A percentile compares a stretch with the other conserved stretches of the same genome.
Evolutionary conservation across 2,329 filamentous ascomycete genomes (phyloP).

Genomic region (Epicoccum nigrum): DNA sequence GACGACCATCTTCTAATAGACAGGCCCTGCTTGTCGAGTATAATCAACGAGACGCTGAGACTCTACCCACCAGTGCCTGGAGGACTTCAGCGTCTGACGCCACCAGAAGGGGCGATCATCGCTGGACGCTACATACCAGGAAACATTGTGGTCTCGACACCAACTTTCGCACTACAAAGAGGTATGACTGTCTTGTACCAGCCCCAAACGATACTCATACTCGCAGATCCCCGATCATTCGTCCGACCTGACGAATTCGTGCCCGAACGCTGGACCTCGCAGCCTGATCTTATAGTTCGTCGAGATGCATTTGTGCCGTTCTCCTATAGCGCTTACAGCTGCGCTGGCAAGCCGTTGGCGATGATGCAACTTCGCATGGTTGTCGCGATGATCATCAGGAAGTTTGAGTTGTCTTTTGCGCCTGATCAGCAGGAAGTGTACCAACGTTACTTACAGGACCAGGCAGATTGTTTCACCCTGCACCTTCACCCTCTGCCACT

Average conservation of each 20-base stretch:
- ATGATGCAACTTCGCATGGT: constrained; percentile 23
- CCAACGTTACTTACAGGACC: constrained; percentile 15
- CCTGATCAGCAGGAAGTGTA: constrained; percentile 4
- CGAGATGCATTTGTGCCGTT: constrained; percentile 71
- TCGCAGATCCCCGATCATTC: constrained; percentile 19
- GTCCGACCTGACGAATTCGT: constrained; percentile 24
- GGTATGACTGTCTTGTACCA: not conserved
- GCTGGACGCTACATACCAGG: constrained; percentile 29
- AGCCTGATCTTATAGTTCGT: constrained; percentile 19
- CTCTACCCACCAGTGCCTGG: constrained; percentile 26
- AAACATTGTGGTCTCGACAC: constrained; percentile 24
- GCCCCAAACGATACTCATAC: not conserved
- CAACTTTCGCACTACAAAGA: constrained; percentile 21
- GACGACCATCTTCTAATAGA: constrained; percentile 8
- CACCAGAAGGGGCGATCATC: constrained; percentile 30
- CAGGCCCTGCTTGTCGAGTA: constrained; percentile 21
- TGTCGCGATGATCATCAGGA: constrained; percentile 2
- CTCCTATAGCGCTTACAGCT: constrained; percentile 68
- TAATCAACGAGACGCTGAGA: constrained; percentile 28
- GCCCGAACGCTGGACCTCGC: constrained; percentile 21
- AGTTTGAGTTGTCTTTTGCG: constrained; percentile 15
- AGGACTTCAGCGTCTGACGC: constrained; percentile 29
- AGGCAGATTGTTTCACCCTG: constrained; percentile 22
- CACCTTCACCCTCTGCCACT: constrained; percentile 17
- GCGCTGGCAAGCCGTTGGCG: constrained; percentile 53